Conservation (phyloP, 2,329 filamentous ascomycete genomes). For the Cercospora brassicicola region DNA sequence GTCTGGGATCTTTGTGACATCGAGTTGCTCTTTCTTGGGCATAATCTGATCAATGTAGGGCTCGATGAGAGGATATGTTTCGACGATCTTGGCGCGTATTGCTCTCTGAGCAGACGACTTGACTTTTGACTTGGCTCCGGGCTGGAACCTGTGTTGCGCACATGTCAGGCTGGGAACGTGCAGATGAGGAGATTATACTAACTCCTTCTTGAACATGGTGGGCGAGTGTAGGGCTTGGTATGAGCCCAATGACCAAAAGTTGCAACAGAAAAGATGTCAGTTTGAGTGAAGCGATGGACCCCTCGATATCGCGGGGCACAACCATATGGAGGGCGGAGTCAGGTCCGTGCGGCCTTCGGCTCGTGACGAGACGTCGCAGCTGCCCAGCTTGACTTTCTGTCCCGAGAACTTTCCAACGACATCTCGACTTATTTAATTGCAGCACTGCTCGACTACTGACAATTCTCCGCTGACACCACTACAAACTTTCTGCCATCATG, state of each 20-base stretch:
- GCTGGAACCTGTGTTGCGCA: slow-evolving; percentile 60
- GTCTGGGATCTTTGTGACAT: slow-evolving; percentile 91
- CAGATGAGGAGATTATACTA: slow-evolving; percentile 38
- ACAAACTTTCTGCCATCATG: neutral
- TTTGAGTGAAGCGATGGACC: neutral
- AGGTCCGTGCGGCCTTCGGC: neutral
- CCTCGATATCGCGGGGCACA: slow-evolving; percentile 4
- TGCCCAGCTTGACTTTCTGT: neutral
- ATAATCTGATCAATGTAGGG: slow-evolving; percentile 91
- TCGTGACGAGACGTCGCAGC: slow-evolving; percentile 1
- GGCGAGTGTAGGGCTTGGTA: neutral
- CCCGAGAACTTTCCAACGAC: slow-evolving; percentile 1
- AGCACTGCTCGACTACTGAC: neutral
- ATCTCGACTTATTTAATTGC: neutral
- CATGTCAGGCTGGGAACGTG: neutral
- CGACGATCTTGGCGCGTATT: slow-evolving; percentile 77
- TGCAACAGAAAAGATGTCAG: neutral
- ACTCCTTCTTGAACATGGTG: slow-evolving; percentile 93
- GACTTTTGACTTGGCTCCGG: slow-evolving; percentile 87
- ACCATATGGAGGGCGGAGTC: neutral
- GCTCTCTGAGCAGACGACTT: slow-evolving; percentile 92
- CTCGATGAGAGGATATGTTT: slow-evolving; percentile 81
- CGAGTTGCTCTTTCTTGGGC: slow-evolving; percentile 89
- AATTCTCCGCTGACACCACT: neutral
- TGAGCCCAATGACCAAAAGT: neutral